Base-by-base conservation (phyloP, 345 rosid species). In the Lumnitzera littorea region DNA sequence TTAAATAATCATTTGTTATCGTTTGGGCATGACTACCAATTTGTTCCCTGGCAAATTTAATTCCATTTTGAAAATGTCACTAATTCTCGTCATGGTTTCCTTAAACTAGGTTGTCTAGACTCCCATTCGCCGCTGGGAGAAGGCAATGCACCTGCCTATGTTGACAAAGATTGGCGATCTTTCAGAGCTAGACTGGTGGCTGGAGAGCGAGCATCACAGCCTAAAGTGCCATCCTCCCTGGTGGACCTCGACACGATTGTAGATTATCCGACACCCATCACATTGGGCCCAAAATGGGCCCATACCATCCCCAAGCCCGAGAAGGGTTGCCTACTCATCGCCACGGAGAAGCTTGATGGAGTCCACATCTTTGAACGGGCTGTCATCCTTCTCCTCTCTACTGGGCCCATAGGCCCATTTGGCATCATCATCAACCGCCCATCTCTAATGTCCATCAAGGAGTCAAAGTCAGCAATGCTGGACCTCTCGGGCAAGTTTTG, bases 341-440 rank as follows among this genome's bases (percentile, higher is more conserved):
- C 99, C 2, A 88, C 95, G 13, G 95, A 88, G 73, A 90, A 79
- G 85, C 91, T 94, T 24, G 85, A 90, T 13, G 95, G 97, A 23
- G 90, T 86, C 51, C 91, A 80, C 70, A 81, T 89, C 12, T 94
- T 94, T 47, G 97, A 87, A 70, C 79, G 91, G 66, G 82, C 97
- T 0, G 97, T 94, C 63, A 68, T 94, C 80, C 80, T 88, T 13
- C 85, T 90, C 62, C 78, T 94, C 5, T 77, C 89, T 5, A 76
- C 83, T 17, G 96, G 83, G 46, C 95, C 88, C 2, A 57, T 83
- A 16, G 91, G 97, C 36, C 91, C 87, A 13, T 71, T 74, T 8
- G 99, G 99, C 27, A 72, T 90, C 66, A 86, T 94, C 56, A 84
- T 94, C 17, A 94, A 94, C 66, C 95, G 91, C 13, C 96, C 97